A percentile compares a stretch with the other conserved stretches of the same genome.
Evolutionary conservation across 2,329 filamentous ascomycete species (phyloP).

Genomic region (Diaporthe caulivora): DNA sequence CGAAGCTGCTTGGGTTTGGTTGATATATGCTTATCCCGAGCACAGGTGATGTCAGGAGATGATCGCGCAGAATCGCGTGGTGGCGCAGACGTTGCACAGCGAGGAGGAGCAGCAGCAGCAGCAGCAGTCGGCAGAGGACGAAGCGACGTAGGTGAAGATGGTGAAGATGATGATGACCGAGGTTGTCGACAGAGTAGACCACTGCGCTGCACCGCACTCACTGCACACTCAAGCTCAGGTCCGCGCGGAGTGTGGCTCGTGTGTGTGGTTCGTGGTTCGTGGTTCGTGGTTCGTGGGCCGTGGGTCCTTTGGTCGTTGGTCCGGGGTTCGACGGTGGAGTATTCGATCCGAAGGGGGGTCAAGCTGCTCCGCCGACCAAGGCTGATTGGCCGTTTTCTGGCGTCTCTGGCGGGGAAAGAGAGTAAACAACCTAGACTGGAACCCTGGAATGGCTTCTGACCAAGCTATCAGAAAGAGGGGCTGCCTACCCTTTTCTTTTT

Average conservation of each 20-base stretch:
- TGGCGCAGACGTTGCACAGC: constrained; percentile 15
- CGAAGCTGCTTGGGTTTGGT: background rate
- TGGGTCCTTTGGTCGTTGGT: background rate
- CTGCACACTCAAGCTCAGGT: too few species aligned
- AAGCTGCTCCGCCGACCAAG: background rate
- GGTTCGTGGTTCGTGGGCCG: background rate
- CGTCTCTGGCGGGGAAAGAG: constrained; percentile 16
- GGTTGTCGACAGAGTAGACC: background rate
- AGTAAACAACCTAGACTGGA: constrained; percentile 2
- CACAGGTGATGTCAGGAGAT: constrained; percentile 13
- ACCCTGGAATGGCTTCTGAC: background rate
- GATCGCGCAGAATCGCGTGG: constrained; percentile 28
- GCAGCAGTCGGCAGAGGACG: background rate
- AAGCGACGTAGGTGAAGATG: background rate
- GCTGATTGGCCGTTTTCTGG: constrained; percentile 19
- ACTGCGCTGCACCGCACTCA: background rate
- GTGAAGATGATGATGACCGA: constrained; percentile 8
- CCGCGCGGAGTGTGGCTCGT: constrained; percentile 1
- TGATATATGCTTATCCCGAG: background rate
- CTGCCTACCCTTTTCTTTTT: background rate
- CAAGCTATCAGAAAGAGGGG: constrained; percentile 23
- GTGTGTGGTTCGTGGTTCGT: background rate
- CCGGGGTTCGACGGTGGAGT: constrained; percentile 20
- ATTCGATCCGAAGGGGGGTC: background rate
- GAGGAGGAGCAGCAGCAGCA: too few species aligned